Evolutionary conservation across 768 basidiomycete genomes (phyloP).

Genomic region (Coprinellus aureogranulatus): DNA sequence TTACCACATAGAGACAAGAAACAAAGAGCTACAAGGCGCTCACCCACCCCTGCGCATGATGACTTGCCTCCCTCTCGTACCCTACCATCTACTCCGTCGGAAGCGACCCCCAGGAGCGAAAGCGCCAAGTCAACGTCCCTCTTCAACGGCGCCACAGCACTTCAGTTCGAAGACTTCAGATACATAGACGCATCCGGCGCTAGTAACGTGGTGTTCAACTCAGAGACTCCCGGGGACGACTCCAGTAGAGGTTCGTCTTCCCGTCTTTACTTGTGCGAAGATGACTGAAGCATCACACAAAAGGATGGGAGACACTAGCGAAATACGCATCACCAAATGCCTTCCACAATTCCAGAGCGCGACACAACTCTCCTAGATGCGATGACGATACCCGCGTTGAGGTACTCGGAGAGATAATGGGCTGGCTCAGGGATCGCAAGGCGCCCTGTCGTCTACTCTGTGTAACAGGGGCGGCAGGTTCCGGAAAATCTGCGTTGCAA

Average conservation of each 20-base stretch:
- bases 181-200: too few species aligned
- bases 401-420: neutral
- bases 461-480: neutral
- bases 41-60: too few species aligned
- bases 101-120: too few species aligned
- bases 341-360: conserved; percentile 1
- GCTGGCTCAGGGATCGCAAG: conserved; percentile 2
- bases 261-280: neutral
- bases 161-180: too few species aligned
- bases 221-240: too few species aligned
- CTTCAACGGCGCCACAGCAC: too few species aligned
- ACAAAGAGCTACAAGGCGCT: too few species aligned
- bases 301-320: neutral
- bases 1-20: too few species aligned
- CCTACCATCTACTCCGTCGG: too few species aligned
- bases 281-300: neutral
- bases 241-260: neutral
- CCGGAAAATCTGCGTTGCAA: conserved; percentile 6
- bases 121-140: too few species aligned
- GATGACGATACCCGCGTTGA: conserved; percentile 8
- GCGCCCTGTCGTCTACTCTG: neutral
- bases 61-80: too few species aligned
- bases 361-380: conserved; percentile 8
- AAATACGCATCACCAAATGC: neutral
- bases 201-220: too few species aligned